A percentile compares a stretch with the other conserved stretches of the same genome.
Conservation (phyloP, 1,284 basidiomycete species). For the Hortiboletus rubellus region DNA sequence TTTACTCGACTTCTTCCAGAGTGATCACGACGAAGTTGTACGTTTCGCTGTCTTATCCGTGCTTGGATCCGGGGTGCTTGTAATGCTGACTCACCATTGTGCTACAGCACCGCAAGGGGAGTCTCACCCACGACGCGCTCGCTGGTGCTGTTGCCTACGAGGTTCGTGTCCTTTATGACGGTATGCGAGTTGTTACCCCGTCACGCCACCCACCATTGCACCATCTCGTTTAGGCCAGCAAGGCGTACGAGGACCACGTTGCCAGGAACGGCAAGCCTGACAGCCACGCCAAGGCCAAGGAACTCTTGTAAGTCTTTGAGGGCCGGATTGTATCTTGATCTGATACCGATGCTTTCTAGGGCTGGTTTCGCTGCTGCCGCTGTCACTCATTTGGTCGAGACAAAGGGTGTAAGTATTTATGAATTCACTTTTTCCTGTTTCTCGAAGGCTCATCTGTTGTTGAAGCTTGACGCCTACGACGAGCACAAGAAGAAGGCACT, state of each 20-base stretch:
- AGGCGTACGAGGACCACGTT: slow-evolving; percentile 15
- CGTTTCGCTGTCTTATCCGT: background rate
- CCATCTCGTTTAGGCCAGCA: slow-evolving; percentile 7
- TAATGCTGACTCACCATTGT: background rate
- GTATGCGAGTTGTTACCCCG: background rate
- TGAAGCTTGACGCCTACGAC: slow-evolving; percentile 16
- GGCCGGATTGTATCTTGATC: background rate
- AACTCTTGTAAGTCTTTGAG: slow-evolving; percentile 8
- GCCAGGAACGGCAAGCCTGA: slow-evolving; percentile 13
- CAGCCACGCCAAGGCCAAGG: slow-evolving; percentile 20
- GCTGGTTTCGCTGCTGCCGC: slow-evolving; percentile 18
- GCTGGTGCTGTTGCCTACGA: slow-evolving; percentile 17
- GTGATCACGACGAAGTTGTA: slow-evolving; percentile 1
- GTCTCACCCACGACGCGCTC: slow-evolving; percentile 13
- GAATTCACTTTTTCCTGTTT: background rate
- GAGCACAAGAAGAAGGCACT: background rate
- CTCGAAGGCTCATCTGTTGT: background rate
- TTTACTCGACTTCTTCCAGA: background rate
- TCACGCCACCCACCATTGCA: background rate
- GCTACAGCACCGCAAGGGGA: slow-evolving; percentile 16
- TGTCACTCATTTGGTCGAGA: slow-evolving; percentile 15
- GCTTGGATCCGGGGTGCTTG: background rate
- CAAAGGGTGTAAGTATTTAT: slow-evolving; percentile 22
- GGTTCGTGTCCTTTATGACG: slow-evolving; percentile 12
- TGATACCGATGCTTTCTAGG: slow-evolving; percentile 2